Percentiles rank a stretch among this genome's conserved stretches.
Evolutionary conservation across 306 rosid genomes (phyloP).

Genomic region (Carpinus viminea): DNA sequence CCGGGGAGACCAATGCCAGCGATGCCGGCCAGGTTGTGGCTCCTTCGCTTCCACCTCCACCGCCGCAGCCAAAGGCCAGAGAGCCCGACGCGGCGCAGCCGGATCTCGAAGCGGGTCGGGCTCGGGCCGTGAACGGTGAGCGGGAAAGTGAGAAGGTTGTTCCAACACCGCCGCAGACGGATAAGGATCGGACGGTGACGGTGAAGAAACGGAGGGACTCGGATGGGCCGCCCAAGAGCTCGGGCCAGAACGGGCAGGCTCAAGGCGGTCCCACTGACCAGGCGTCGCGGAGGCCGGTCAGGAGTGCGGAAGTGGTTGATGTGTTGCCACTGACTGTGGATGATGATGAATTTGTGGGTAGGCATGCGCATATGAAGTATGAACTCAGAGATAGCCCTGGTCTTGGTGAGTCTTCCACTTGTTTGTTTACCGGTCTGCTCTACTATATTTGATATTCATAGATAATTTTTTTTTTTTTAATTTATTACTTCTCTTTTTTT

Average conservation of each 20-base stretch:
- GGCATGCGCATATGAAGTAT: conserved; percentile 83
- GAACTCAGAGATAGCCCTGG: conserved; percentile 94
- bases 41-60: background rate
- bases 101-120: conserved; percentile 72
- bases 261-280: conserved; percentile 33
- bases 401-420: conserved; percentile 54
- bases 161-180: conserved; percentile 13
- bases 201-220: conserved; percentile 73
- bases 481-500: background rate
- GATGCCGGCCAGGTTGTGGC: conserved; percentile 60
- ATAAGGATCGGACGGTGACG: conserved; percentile 39
- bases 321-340: conserved; percentile 62
- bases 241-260: conserved; percentile 49
- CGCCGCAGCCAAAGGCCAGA: conserved; percentile 40
- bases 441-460: background rate
- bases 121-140: conserved; percentile 43
- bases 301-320: conserved; percentile 70
- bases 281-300: conserved; percentile 37
- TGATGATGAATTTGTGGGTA: conserved; percentile 59
- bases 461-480: background rate
- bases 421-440: too few relatives aligned
- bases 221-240: conserved; percentile 56
- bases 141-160: conserved; percentile 32
- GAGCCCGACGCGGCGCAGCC: conserved; percentile 31
- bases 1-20: conserved; percentile 78